Percentiles rank a stretch among this genome's conserved stretches.
Conservation (phyloP, 164 flowering plant genomes). For the Stephania yunnanensis region DNA sequence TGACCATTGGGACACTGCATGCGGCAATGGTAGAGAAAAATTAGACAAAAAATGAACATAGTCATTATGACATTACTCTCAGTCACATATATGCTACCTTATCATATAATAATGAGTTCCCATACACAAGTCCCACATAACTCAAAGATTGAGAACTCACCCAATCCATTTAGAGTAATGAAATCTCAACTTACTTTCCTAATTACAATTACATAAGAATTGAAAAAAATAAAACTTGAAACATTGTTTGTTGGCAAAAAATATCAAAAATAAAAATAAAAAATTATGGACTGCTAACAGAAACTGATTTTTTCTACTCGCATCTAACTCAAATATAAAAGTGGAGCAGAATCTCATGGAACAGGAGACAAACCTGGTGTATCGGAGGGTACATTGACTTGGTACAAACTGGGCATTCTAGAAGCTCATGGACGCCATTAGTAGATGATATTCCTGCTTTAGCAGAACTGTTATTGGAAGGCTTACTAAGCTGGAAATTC, state of each 20-base stretch:
- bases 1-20: constrained; percentile 72
- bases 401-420: constrained; percentile 18
- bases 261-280: too few species aligned
- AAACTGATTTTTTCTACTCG: background rate
- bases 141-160: background rate
- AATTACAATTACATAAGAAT: too few species aligned
- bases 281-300: background rate
- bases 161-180: background rate
- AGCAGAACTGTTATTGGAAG: constrained; percentile 5
- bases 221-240: background rate
- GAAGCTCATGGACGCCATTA: constrained; percentile 19
- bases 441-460: constrained; percentile 21
- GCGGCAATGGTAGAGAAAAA: background rate
- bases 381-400: constrained; percentile 18
- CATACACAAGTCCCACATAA: background rate
- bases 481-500: constrained; percentile 17
- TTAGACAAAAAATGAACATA: background rate
- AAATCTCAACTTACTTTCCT: background rate
- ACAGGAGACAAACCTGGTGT: constrained; percentile 14
- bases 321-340: background rate
- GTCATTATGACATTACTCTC: background rate
- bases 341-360: background rate
- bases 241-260: background rate
- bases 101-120: background rate
- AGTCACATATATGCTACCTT: background rate